A percentile compares a stretch with the other conserved stretches of the same genome.
phyloP scores from a whole-genome alignment of 257 asterid genomes.

The Rhazya stricta region DNA sequence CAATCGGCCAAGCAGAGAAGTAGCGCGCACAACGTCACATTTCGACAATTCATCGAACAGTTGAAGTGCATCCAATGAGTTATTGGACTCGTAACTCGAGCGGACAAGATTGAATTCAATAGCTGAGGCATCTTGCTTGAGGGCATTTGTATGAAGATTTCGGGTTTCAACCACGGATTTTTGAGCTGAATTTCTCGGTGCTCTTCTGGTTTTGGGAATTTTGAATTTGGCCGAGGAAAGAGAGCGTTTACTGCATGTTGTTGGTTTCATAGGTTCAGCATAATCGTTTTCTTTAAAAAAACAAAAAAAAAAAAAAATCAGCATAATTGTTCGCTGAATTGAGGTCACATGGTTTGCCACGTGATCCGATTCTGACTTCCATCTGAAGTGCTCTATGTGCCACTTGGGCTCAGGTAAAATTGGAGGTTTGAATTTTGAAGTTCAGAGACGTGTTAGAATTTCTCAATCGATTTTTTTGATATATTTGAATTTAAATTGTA shows the following conservation, averaged over 20 bases:
- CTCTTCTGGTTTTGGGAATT: background rate
- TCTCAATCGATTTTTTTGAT: too few species aligned
- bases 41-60: constrained; percentile 62
- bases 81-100: background rate
- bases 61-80: constrained; percentile 17
- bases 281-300: background rate
- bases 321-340: too few species aligned
- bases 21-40: constrained; percentile 42
- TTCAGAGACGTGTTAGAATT: too few species aligned
- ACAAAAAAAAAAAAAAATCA: too few species aligned
- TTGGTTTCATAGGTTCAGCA: background rate
- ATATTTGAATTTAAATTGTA: too few species aligned
- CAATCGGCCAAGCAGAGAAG: constrained; percentile 47
- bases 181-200: constrained; percentile 9
- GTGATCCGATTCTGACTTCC: background rate
- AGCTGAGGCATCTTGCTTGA: background rate
- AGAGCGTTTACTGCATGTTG: background rate
- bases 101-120: background rate
- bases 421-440: too few species aligned
- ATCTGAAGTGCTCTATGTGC: too few species aligned
- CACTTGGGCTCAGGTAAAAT: too few species aligned
- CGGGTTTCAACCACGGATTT: background rate
- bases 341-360: background rate
- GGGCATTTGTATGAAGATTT: background rate
- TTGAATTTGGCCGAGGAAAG: background rate